A percentile compares a stretch with the other conserved stretches of the same genome.
Evolutionary conservation across 2,329 filamentous ascomycete genomes (phyloP).

Genomic region (Capronia epimyces): DNA sequence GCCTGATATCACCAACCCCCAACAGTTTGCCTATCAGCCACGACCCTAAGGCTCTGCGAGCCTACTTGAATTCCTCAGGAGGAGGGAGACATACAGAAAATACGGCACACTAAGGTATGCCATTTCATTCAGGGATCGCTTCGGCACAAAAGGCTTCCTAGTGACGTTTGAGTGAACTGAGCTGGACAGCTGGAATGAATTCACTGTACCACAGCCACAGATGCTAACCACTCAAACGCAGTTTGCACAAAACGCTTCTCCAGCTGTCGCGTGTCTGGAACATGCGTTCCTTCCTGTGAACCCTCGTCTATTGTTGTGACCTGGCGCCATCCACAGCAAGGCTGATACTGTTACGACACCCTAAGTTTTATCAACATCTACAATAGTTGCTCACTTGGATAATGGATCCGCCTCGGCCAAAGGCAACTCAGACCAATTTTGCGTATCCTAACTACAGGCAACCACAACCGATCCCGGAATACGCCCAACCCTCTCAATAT

Average conservation of each 20-base stretch:
- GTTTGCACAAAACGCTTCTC: not conserved
- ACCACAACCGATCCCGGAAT: conserved; percentile 7
- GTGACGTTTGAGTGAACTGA: too few relatives aligned
- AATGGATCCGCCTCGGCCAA: conserved; percentile 6
- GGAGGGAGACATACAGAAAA: not conserved
- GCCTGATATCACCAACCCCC: too few relatives aligned
- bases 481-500: conserved; percentile 22
- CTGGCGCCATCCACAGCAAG: not conserved
- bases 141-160: not conserved
- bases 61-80: not conserved
- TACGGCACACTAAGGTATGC: not conserved
- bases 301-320: not conserved
- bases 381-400: not conserved
- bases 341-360: not conserved
- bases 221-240: not conserved
- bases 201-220: not conserved
- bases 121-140: not conserved
- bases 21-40: too few relatives aligned
- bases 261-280: not conserved
- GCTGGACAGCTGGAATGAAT: not conserved
- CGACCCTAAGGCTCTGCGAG: not conserved
- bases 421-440: conserved; percentile 3
- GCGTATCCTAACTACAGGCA: conserved; percentile 13
- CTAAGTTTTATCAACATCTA: not conserved
- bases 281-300: conserved; percentile 5